Percentiles rank a stretch among this genome's conserved stretches.
These are phyloP conservation scores for Rhodotorula toruloides DNA, from an alignment of 768 basidiomycete genomes.

Conservation along the genomic window DNA sequence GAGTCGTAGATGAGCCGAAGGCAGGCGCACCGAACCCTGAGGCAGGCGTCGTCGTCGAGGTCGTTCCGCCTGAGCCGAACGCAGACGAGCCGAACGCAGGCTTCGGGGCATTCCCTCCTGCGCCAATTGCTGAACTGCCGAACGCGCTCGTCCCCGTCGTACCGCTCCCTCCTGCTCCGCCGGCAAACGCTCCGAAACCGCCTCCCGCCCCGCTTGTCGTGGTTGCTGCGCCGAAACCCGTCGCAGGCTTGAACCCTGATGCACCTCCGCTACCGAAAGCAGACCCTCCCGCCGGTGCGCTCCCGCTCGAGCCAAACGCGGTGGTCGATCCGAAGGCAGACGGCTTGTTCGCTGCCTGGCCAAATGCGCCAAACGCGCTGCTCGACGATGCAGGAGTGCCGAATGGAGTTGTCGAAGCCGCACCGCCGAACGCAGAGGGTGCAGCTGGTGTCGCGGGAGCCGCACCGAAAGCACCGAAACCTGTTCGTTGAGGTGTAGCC, in stretches of 20 bases:
- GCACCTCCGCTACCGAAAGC: constrained; percentile 30
- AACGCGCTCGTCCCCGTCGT: constrained; percentile 17
- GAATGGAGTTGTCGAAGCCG: constrained; percentile 3
- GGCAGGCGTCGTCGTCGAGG: background rate
- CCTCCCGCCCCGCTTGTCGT: background rate
- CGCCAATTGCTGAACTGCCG: constrained; percentile 18
- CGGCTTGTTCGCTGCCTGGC: constrained; percentile 1
- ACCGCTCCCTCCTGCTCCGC: constrained; percentile 7
- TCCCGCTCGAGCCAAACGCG: constrained; percentile 16
- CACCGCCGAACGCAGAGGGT: constrained; percentile 5
- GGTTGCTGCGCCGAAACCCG: constrained; percentile 14
- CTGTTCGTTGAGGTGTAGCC: constrained; percentile 11
- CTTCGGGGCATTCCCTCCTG: constrained; percentile 12
- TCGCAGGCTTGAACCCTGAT: constrained; percentile 29
- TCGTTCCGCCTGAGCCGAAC: background rate
- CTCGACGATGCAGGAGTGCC: background rate
- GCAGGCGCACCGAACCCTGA: background rate
- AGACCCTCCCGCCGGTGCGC: background rate
- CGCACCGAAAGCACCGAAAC: constrained; percentile 26
- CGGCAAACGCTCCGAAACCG: constrained; percentile 26
- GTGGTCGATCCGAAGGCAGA: constrained; percentile 17
- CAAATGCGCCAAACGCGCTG: constrained; percentile 19
- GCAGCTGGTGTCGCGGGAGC: background rate
- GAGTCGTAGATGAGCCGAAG: constrained; percentile 13
- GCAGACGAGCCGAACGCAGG: background rate